Evolutionary conservation across 148 eudicot species (phyloP), one percentile per base, ranked within the genome.

Genomic region (Silene uniflora): DNA sequence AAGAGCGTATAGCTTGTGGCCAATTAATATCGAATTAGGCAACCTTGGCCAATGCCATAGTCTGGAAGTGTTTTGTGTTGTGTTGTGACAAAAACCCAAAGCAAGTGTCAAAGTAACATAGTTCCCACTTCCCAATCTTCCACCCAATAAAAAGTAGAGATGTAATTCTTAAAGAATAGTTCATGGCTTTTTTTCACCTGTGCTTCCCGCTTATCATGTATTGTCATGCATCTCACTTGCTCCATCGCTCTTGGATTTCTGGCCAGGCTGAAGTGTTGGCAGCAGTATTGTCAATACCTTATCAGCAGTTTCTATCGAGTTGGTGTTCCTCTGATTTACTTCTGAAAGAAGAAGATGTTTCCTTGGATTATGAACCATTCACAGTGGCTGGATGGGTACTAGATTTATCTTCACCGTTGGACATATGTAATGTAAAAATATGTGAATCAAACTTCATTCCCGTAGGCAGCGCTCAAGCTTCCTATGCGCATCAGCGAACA

Each of bases 301-400:
- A 91, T 79, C 88, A 77, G 84, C 89, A 87, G 67, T 96, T 96
- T 84, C 80, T 96, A 80, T 86, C 91, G 68, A 86, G 84, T 74
- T 96, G 99, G 99, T 96, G 99, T 81, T 87, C 99, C 69, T 96
- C 99, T 75, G 85, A 87, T 56, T 87, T 87, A 75, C 89, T 88
- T 59, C 62, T 81, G 62, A 79, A 80, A 86, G 98, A 92, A 88
- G 95, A 88, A 77, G 97, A 96, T 78, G 86, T 83, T 42, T 76
- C 86, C 22, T 77, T 96, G 87, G 96, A 87, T 84, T 96, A 86
- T 78, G 97, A 92, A 73, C 89, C 89, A 44, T 87, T 77, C 79
- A 62, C 76, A 17, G 83, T 89, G 73, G 86, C 89, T 83, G 89
- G 91, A 78, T 88, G 89, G 86, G 76, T 85, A 76, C 78, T 92